Conservation (phyloP, 306 rosid genomes). For the Vicia villosa region DNA sequence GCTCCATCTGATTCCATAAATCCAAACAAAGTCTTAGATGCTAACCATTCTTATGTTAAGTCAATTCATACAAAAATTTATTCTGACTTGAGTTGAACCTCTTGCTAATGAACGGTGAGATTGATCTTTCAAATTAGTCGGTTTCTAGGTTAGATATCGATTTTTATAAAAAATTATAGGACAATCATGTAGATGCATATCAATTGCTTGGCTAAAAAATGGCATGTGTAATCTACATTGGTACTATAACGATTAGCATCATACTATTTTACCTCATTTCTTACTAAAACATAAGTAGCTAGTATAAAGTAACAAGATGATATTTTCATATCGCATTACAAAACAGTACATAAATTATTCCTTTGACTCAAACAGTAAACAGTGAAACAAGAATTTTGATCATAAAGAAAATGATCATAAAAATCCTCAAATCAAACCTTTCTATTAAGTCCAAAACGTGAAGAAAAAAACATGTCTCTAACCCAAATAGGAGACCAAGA, state of each 20-base stretch:
- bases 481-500: slow-evolving; percentile 79
- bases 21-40: too few relatives aligned
- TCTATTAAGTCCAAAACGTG: slow-evolving; percentile 62
- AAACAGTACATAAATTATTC: slow-evolving; percentile 3
- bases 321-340: neutral
- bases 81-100: too few relatives aligned
- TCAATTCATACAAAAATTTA: too few relatives aligned
- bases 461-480: slow-evolving; percentile 64
- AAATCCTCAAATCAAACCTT: slow-evolving; percentile 40
- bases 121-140: too few relatives aligned
- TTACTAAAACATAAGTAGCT: neutral
- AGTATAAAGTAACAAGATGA: neutral
- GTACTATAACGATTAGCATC: neutral
- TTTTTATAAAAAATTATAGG: too few relatives aligned
- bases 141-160: too few relatives aligned
- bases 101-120: too few relatives aligned
- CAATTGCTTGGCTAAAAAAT: neutral
- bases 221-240: neutral
- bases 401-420: slow-evolving; percentile 5
- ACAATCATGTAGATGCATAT: too few relatives aligned
- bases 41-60: too few relatives aligned
- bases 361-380: slow-evolving; percentile 1
- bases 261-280: neutral
- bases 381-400: slow-evolving; percentile 20
- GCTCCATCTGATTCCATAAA: too few relatives aligned